Conservation (phyloP, 306 rosid genomes). For the Alnus glutinosa region DNA sequence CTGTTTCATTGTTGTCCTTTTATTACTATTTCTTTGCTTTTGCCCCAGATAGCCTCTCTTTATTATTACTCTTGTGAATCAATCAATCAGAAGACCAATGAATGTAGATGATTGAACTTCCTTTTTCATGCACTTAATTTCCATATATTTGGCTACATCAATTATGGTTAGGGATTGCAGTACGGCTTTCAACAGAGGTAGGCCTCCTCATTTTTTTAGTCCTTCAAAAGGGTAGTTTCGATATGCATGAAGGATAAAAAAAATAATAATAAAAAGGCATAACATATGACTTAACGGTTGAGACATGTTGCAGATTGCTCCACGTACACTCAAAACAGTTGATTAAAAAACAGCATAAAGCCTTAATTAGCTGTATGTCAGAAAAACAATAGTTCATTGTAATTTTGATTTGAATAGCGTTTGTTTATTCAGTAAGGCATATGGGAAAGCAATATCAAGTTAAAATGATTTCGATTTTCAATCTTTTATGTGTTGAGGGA, state of each 20-base stretch:
- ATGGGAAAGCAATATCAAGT: not conserved
- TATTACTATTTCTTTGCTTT: not conserved
- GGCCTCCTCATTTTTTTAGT: not conserved
- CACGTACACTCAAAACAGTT: too few relatives aligned
- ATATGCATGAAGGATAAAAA: not conserved
- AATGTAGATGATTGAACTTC: not conserved
- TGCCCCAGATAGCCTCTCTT: not conserved
- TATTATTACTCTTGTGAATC: not conserved
- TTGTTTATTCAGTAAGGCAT: too few relatives aligned
- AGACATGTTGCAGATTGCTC: too few relatives aligned
- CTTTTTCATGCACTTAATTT: not conserved
- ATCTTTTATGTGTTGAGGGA: not conserved
- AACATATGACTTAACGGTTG: too few relatives aligned
- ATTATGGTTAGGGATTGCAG: not conserved
- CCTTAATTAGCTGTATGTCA: too few relatives aligned
- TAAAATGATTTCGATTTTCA: not conserved
- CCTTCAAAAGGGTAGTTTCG: not conserved
- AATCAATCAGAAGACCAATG: not conserved
- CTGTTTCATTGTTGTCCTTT: not conserved
- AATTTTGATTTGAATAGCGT: too few relatives aligned
- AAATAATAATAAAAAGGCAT: too few relatives aligned
- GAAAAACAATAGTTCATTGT: too few relatives aligned
- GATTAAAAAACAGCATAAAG: too few relatives aligned
- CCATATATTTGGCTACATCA: not conserved
- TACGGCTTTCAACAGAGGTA: not conserved